Conservation (phyloP, 23 red algal genomes). For the Gracilaria gracilis region DNA sequence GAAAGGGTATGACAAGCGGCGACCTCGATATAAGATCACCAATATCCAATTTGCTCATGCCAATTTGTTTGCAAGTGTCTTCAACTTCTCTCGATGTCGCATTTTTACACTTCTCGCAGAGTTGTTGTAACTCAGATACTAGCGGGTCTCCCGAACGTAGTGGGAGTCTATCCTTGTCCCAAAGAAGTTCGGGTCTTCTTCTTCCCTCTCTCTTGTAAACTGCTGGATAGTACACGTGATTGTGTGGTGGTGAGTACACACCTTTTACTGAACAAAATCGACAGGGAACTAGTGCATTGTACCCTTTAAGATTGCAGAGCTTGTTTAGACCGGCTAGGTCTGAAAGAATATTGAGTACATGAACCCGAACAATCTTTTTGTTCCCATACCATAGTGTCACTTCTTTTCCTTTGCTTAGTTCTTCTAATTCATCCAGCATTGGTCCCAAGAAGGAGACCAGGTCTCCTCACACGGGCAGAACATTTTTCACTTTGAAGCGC, state of each 20-base stretch:
- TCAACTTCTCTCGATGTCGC: not conserved
- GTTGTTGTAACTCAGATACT: not conserved
- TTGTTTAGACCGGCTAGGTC: constrained; percentile 8
- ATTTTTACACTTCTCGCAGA: not conserved
- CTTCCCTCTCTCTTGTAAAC: not conserved
- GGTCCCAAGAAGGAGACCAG: constrained; percentile 11
- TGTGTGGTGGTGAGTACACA: not conserved
- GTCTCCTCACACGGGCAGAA: not conserved
- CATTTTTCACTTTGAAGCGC: not conserved
- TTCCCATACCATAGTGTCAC: not conserved
- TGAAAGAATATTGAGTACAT: not conserved
- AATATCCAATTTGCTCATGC: not conserved
- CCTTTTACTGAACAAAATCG: not conserved
- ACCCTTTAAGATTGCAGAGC: not conserved
- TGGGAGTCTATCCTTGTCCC: not conserved
- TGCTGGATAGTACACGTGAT: constrained; percentile 7
- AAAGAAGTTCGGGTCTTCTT: not conserved
- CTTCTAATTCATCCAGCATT: not conserved
- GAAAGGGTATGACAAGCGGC: not conserved
- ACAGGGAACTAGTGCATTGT: constrained; percentile 28
- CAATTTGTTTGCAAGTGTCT: not conserved
- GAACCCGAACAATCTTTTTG: not conserved
- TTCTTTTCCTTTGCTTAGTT: not conserved
- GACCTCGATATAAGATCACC: not conserved
- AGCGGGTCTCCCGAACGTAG: not conserved